Conservation (phyloP, 1,284 basidiomycete genomes). For the Trichosporon asahii region DNA sequence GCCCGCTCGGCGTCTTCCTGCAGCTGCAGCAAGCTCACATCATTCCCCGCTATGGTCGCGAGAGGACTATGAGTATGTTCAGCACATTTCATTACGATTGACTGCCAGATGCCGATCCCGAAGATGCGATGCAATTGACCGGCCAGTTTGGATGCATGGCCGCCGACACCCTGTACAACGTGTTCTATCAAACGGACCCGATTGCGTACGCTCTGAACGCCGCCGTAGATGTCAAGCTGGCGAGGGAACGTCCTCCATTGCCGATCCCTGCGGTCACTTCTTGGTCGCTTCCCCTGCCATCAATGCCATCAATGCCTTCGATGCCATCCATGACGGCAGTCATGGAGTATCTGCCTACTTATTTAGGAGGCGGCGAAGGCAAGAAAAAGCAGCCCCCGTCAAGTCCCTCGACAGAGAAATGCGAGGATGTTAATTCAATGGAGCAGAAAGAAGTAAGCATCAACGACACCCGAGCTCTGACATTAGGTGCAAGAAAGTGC, state of each 20-base stretch:
- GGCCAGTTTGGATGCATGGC: conserved; percentile 58
- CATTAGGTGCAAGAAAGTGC: conserved; percentile 36
- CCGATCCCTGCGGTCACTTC: conserved; percentile 53
- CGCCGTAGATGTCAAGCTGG: conserved; percentile 45
- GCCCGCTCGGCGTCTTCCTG: conserved; percentile 58
- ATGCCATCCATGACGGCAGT: conserved; percentile 35
- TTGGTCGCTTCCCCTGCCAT: conserved; percentile 43
- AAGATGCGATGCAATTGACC: conserved; percentile 47
- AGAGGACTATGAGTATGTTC: conserved; percentile 51
- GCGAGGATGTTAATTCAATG: conserved; percentile 32
- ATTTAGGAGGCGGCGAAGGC: conserved; percentile 22
- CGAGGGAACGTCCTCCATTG: conserved; percentile 50
- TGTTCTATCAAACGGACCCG: conserved; percentile 57
- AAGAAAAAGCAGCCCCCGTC: neutral
- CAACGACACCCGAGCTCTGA: neutral
- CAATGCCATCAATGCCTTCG: conserved; percentile 42
- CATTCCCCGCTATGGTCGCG: conserved; percentile 56
- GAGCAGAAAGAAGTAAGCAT: conserved; percentile 43
- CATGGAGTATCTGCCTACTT: conserved; percentile 42
- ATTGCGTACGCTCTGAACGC: conserved; percentile 54
- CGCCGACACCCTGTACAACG: conserved; percentile 55
- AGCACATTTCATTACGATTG: neutral
- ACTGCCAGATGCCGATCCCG: conserved; percentile 17
- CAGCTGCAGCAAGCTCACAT: conserved; percentile 58
- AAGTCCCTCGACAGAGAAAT: neutral